Conservation (phyloP, 208 protist genomes). For the Eutreptiella sp. region DNA sequence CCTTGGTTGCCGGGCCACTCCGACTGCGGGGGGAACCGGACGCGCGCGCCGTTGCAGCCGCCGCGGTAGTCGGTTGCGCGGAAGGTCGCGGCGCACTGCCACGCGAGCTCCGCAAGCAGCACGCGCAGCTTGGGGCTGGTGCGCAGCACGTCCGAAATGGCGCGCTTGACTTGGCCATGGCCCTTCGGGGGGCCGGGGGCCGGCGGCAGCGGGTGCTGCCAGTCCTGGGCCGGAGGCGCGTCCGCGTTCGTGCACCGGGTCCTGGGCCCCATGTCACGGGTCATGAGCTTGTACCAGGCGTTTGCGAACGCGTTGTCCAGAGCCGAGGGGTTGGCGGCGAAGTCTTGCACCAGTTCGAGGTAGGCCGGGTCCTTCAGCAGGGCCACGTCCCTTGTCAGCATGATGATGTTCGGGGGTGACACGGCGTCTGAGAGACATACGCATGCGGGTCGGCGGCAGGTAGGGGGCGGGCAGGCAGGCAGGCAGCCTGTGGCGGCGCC, state of each 20-base stretch:
- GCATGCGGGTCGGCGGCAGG: too few relatives aligned
- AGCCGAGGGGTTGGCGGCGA: not conserved
- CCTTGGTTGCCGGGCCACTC: conserved; percentile 40
- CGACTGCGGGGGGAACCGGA: conserved; percentile 27
- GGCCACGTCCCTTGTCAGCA: conserved; percentile 36
- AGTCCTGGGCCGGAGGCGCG: too few relatives aligned
- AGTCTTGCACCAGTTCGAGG: conserved; percentile 17
- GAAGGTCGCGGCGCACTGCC: conserved; percentile 42
- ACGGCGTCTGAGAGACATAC: too few relatives aligned
- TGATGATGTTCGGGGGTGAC: too few relatives aligned
- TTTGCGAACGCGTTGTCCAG: conserved; percentile 25
- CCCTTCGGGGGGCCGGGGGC: too few relatives aligned
- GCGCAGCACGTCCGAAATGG: too few relatives aligned
- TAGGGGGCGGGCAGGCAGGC: too few relatives aligned
- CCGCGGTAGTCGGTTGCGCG: conserved; percentile 36
- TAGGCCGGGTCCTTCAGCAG: conserved; percentile 31
- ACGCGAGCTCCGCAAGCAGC: conserved; percentile 33
- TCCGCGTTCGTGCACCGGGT: too few relatives aligned
- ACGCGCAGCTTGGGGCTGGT: too few relatives aligned
- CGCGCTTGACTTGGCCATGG: too few relatives aligned
- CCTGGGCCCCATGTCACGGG: conserved; percentile 33
- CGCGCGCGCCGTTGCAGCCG: conserved; percentile 16
- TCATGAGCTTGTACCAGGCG: conserved; percentile 39
- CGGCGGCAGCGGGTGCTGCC: too few relatives aligned
- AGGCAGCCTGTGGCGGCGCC: too few relatives aligned